Percentiles rank a stretch among this genome's conserved stretches.
Conservation (phyloP, 2,329 filamentous ascomycete species). For the Sarocladium oryzae region DNA sequence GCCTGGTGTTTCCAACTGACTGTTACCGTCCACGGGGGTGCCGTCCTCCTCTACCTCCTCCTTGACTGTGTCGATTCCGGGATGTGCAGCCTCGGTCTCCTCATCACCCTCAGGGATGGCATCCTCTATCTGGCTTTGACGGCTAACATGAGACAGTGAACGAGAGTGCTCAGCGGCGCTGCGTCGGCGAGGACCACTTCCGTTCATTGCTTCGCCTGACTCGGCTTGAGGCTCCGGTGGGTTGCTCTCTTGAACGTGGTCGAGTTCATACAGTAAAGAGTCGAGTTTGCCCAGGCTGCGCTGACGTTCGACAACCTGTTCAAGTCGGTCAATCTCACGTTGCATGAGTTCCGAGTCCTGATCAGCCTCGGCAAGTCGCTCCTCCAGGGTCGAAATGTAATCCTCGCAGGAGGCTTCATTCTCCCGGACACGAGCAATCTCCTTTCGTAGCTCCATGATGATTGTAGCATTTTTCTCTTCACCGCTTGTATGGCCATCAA, state of each 20-base stretch:
- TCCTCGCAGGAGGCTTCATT: constrained; percentile 89
- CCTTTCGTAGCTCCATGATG: constrained; percentile 81
- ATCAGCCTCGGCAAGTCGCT: constrained; percentile 89
- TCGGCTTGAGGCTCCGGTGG: constrained; percentile 24
- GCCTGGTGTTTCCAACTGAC: constrained; percentile 10
- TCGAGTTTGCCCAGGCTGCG: constrained; percentile 92
- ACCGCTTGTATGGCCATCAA: constrained; percentile 83
- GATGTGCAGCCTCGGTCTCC: constrained; percentile 23
- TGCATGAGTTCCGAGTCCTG: constrained; percentile 97
- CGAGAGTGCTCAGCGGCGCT: constrained; percentile 44
- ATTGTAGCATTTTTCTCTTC: constrained; percentile 89
- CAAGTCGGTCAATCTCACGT: constrained; percentile 86
- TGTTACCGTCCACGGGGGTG: constrained; percentile 10
- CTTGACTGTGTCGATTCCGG: constrained; percentile 27
- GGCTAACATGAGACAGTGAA: constrained; percentile 47
- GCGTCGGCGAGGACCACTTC: constrained; percentile 34
- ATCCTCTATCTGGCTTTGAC: constrained; percentile 47
- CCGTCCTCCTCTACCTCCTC: constrained; percentile 23
- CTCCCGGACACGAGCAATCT: constrained; percentile 79
- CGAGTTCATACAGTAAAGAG: constrained; percentile 83
- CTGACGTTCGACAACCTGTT: constrained; percentile 92
- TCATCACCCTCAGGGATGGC: constrained; percentile 49
- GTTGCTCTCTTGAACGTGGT: constrained; percentile 61
- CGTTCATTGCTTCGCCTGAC: constrained; percentile 30
- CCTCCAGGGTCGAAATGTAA: constrained; percentile 94